Conservation (phyloP, 768 basidiomycete species). For the Dacryopinax primogenitus region DNA sequence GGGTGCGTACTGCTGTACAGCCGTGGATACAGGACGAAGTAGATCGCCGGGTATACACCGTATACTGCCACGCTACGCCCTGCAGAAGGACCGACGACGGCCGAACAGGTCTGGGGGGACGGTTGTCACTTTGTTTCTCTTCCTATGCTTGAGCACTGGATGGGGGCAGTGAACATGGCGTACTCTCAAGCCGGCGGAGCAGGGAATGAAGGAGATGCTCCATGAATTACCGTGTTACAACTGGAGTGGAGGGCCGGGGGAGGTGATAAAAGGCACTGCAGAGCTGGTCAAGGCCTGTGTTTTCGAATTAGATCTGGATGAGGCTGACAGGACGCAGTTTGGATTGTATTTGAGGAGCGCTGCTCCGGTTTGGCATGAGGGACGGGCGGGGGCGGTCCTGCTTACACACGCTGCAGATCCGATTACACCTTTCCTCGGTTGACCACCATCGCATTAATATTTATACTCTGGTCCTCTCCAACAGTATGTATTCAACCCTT, state of each 20-base stretch:
- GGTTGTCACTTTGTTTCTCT: neutral
- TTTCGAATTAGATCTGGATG: no score
- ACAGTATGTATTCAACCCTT: no score
- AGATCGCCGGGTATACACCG: neutral
- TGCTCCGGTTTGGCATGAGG: slow-evolving; percentile 31
- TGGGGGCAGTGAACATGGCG: no score
- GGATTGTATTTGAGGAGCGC: slow-evolving; percentile 36
- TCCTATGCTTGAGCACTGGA: neutral
- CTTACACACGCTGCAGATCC: slow-evolving; percentile 38
- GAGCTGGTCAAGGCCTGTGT: slow-evolving; percentile 25
- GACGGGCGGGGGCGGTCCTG: slow-evolving; percentile 32
- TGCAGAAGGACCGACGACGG: neutral
- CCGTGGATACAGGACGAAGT: neutral
- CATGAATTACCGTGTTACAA: slow-evolving; percentile 18
- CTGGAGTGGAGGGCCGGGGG: slow-evolving; percentile 21
- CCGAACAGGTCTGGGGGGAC: neutral
- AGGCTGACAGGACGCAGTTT: slow-evolving; percentile 23
- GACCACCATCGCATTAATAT: no score
- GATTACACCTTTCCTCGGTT: slow-evolving; percentile 33
- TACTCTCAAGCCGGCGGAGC: slow-evolving; percentile 25
- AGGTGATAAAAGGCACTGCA: slow-evolving; percentile 21
- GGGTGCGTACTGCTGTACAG: slow-evolving; percentile 21
- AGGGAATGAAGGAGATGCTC: slow-evolving; percentile 21
- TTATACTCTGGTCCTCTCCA: no score
- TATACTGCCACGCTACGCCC: neutral